phyloP scores from a whole-genome alignment of 192 early-diverging fungal genomes.

The Chytriomyces confervae region DNA sequence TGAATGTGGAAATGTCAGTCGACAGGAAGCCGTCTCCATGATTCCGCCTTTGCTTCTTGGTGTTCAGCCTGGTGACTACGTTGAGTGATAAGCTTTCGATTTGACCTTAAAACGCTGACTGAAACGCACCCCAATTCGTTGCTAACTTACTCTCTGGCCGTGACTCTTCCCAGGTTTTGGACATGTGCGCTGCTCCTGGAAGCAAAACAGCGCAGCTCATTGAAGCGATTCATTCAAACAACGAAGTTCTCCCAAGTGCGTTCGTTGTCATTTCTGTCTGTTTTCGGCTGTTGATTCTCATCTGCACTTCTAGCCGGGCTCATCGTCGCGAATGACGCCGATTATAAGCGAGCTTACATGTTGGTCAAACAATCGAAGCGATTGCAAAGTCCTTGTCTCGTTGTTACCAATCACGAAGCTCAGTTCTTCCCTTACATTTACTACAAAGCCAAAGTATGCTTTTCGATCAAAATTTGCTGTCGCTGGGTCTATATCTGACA shows the following conservation, averaged over 20 bases:
- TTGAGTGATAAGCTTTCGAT: slow-evolving; percentile 38
- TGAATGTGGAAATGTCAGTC: slow-evolving; percentile 93
- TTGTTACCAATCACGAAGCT: slow-evolving; percentile 97
- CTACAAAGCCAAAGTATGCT: slow-evolving; percentile 38
- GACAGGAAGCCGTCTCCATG: slow-evolving; percentile 98
- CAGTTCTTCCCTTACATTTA: slow-evolving; percentile 82
- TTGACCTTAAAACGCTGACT: slow-evolving; percentile 12
- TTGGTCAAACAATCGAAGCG: slow-evolving; percentile 95
- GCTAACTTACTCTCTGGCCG: neutral
- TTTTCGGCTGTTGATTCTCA: neutral
- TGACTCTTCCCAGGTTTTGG: slow-evolving; percentile 40
- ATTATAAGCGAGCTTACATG: slow-evolving; percentile 89
- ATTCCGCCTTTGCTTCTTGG: slow-evolving; percentile 94
- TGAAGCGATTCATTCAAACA: slow-evolving; percentile 54
- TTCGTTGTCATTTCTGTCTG: neutral
- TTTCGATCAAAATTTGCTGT: slow-evolving; percentile 16
- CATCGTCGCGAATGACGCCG: slow-evolving; percentile 96
- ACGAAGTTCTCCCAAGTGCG: slow-evolving; percentile 33
- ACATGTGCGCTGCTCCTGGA: slow-evolving; percentile 99
- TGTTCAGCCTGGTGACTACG: slow-evolving; percentile 83
- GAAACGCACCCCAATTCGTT: neutral
- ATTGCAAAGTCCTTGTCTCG: slow-evolving; percentile 87
- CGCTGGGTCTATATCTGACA: neutral
- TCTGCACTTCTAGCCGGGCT: slow-evolving; percentile 72
- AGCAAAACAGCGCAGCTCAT: slow-evolving; percentile 92